phyloP scores from a whole-genome alignment of 176 grass and related monocot species.

The Avena insularis region DNA sequence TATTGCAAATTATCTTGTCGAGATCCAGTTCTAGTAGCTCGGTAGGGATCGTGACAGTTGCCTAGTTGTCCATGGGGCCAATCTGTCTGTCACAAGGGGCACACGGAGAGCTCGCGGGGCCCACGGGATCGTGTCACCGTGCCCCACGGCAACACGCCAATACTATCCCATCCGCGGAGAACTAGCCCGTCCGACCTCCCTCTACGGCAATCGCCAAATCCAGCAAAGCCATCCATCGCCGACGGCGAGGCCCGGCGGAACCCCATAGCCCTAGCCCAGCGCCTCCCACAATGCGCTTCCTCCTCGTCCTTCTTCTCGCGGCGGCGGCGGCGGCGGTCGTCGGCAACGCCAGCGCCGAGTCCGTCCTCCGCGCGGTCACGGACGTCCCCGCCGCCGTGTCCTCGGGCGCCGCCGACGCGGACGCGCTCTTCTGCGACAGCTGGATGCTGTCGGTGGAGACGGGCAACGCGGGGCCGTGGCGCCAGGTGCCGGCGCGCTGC shows the following conservation, averaged over 20 bases:
- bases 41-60: background rate
- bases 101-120: background rate
- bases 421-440: conserved; percentile 73
- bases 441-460: conserved; percentile 94
- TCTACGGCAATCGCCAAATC: background rate
- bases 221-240: background rate
- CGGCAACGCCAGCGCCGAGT: background rate
- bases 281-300: background rate
- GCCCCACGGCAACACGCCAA: background rate
- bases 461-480: conserved; percentile 69
- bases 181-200: background rate
- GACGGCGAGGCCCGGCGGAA: background rate
- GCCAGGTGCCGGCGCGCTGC: conserved; percentile 56
- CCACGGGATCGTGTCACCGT: background rate
- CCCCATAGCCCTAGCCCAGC: background rate
- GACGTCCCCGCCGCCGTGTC: conserved; percentile 11
- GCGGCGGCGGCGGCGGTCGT: conserved; percentile 9
- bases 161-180: background rate
- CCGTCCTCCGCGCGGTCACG: conserved; percentile 56
- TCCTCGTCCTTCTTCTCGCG: conserved; percentile 38
- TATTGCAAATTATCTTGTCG: no score
- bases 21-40: no score
- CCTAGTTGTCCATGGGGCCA: background rate
- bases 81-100: background rate
- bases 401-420: conserved; percentile 22